Evolutionary conservation across 1,139 yeast genomes (phyloP), one percentile per base, ranked within the genome.

Genomic region (Candida frijolesensis): DNA sequence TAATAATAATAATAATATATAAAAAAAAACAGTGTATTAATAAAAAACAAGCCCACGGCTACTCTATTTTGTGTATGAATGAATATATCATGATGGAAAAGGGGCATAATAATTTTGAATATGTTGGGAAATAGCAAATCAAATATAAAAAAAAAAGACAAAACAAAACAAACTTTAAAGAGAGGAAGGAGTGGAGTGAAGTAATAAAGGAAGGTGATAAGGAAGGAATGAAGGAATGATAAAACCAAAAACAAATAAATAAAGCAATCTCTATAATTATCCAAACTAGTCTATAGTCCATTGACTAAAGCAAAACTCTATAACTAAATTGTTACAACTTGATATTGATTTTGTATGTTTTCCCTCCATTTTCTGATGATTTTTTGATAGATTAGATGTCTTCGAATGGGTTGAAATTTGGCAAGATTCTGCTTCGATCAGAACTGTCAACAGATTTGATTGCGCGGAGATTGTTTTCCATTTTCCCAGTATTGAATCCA

Each of bases 321-420:
- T 42, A 42, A 42, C 35, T 42, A 18, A 42, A 32, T 30, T 41
- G 34, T 18, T 18, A 41, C 35, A 30, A 41, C 16, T 30, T 30
- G 22, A 12, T 25, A 30, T 18, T 41, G 22, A 38, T 41, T 41
- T 18, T 11, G 29, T 30, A 16, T 18, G 18, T 29, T 30, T 18
- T 33, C 30, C 32, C 16, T 33, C n/a, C 9, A 4, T 42, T 42
- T 42, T 30, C 18, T 42, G 6, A 14, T 15, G 11, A 19, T 42
- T 19, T 32, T 11, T 16, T 42, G 15, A 14, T n/a, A 6, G 12
- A 16, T 38, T 41, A 37, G 27, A 42, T 19, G 48, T 67, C 70
- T 19, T 68, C 71, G 59, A 68, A 68, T 12, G 73, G 73, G 54
- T 68, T 63, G 54, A 68, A 68, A 46, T 58, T 65, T 8, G 73